Conservation (phyloP, 2,329 filamentous ascomycete species). For the Diatrype stigma region DNA sequence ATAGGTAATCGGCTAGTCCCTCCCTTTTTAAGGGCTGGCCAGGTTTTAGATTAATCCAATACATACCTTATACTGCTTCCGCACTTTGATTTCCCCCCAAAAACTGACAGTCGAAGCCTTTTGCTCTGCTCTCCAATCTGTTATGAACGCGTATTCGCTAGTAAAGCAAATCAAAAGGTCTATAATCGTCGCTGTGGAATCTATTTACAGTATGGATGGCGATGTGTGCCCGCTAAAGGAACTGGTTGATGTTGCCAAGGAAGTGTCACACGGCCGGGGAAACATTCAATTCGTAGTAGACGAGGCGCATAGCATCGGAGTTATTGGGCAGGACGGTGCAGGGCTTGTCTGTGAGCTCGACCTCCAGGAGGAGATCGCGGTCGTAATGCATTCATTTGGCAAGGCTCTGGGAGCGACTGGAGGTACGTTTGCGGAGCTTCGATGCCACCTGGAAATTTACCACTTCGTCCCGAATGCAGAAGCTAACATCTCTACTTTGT, state of each 20-base stretch:
- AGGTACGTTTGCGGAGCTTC: slow-evolving; percentile 11
- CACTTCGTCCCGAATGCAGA: too few relatives aligned
- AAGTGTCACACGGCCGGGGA: slow-evolving; percentile 25
- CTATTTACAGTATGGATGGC: slow-evolving; percentile 45
- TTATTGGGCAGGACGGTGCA: slow-evolving; percentile 43
- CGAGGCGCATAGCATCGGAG: slow-evolving; percentile 51
- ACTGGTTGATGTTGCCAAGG: slow-evolving; percentile 31
- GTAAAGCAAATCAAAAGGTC: slow-evolving; percentile 23
- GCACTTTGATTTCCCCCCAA: too few relatives aligned
- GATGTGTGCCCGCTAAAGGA: slow-evolving; percentile 36
- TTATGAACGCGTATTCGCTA: slow-evolving; percentile 25
- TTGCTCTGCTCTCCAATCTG: too few relatives aligned
- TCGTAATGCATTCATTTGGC: slow-evolving; percentile 47
- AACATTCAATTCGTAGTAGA: slow-evolving; percentile 50
- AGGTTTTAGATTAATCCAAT: too few relatives aligned
- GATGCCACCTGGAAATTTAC: too few relatives aligned
- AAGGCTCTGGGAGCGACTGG: slow-evolving; percentile 45
- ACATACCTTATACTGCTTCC: too few relatives aligned
- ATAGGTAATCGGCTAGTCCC: too few relatives aligned
- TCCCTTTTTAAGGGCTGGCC: too few relatives aligned
- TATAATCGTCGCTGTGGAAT: slow-evolving; percentile 38
- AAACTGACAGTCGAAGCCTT: too few relatives aligned
- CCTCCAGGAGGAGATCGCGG: slow-evolving; percentile 44
- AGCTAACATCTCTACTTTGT: too few relatives aligned
- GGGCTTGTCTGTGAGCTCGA: slow-evolving; percentile 47